Evolutionary conservation across 176 grass and related monocot species (phyloP), one percentile per base, ranked within the genome.

Genomic region (Carex littledalei): DNA sequence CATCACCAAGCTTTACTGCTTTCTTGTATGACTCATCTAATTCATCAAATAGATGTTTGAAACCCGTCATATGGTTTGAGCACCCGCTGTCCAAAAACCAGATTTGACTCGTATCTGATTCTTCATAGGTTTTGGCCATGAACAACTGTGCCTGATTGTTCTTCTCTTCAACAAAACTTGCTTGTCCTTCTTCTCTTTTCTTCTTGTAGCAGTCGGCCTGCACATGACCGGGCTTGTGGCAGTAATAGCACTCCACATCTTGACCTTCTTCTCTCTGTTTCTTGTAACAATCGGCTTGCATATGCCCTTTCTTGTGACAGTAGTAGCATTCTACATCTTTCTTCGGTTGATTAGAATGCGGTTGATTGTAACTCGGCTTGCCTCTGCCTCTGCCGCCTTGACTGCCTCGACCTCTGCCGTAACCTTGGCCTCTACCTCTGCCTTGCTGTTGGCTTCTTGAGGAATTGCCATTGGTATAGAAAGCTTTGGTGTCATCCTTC

Each of bases 1-100:
- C 21, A 35, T 85, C 55, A n/a, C 71, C 84, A 29, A 79, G 70
- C 5, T 85, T 55, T 35, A 85, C 10, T 24, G 2, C 8, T 3
- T 73, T 45, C 5, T 47, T 63, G 15, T 20, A 60, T 10, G 20
- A 58, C 22, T 85, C 67, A 74, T 74, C 67, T 11, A 85, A 24
- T n/a, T 85, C 3, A 9, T 10, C 13, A 62, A 85, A 85, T 1
- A 41, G 6, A 2, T 73, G 18, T 12, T 75, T 14, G 4, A 45
- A 50, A 37, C 70, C 32, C 11, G 17, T 79, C 31, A 85, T 63
- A 85, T 85, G 34, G 18, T 78, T 64, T 12, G 24, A 41, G 5
- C 71, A 78, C 1, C 54, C 84, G 13, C 84, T 85, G 34, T 78
- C 26, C 16, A 78, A 1, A 52, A 78, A 66, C 57, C 57, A 85